Evolutionary conservation across 1,284 basidiomycete species (phyloP).

Genomic region (Leucoagaricus sp.): DNA sequence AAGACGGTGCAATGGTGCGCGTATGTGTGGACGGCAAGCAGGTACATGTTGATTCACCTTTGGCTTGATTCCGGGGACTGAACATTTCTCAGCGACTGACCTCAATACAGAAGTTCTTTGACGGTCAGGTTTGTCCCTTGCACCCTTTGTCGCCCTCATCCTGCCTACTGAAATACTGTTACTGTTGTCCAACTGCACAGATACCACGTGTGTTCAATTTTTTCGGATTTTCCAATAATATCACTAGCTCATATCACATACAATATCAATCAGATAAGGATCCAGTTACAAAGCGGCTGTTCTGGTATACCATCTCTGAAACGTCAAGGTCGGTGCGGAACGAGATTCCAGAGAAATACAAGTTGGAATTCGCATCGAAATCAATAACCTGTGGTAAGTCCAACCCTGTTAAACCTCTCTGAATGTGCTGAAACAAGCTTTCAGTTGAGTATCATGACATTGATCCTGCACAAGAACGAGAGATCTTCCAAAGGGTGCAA

Average conservation of each 20-base stretch:
- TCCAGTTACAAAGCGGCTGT: constrained; percentile 53
- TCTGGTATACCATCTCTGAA: constrained; percentile 56
- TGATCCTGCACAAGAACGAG: constrained; percentile 52
- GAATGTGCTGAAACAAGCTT: constrained; percentile 1
- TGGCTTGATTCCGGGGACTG: not conserved
- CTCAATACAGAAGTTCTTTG: constrained; percentile 70
- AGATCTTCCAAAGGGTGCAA: constrained; percentile 80
- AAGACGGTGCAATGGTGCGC: constrained; percentile 53
- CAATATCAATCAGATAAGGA: constrained; percentile 48
- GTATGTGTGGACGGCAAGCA: constrained; percentile 80
- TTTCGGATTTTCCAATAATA: not conserved
- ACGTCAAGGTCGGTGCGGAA: constrained; percentile 37
- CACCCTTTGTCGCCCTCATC: not conserved
- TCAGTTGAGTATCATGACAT: constrained; percentile 61
- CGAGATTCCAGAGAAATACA: constrained; percentile 53
- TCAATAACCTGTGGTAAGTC: constrained; percentile 62
- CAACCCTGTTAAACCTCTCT: not conserved
- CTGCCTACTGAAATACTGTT: not conserved
- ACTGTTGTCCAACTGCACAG: constrained; percentile 25
- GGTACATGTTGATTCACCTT: constrained; percentile 23
- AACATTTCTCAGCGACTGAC: constrained; percentile 48
- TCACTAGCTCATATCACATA: not conserved
- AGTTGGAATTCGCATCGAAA: constrained; percentile 50
- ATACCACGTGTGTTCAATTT: constrained; percentile 46
- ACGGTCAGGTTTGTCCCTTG: constrained; percentile 51